phyloP scores from a whole-genome alignment of 2,329 filamentous ascomycete genomes.

The Ascochyta rabiei region DNA sequence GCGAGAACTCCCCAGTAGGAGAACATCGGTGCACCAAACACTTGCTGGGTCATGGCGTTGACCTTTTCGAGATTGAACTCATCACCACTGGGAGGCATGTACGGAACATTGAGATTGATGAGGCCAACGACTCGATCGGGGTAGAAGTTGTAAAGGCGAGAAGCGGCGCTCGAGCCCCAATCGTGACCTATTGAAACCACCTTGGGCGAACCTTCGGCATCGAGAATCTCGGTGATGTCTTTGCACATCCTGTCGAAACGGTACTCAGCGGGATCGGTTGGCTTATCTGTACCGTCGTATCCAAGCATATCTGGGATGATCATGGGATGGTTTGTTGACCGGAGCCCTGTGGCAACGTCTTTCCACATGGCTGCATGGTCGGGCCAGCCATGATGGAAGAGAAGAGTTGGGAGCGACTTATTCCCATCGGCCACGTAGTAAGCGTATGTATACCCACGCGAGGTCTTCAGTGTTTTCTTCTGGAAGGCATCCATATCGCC shows the following conservation, averaged over 20 bases:
- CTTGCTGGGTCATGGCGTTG: constrained; percentile 41
- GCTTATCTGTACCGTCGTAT: constrained; percentile 47
- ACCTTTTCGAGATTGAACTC: constrained; percentile 48
- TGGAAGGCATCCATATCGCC: constrained; percentile 34
- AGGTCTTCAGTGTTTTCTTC: constrained; percentile 36
- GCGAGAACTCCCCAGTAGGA: constrained; percentile 58
- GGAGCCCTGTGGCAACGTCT: constrained; percentile 49
- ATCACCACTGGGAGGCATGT: constrained; percentile 43
- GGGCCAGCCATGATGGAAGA: constrained; percentile 59
- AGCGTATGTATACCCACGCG: constrained; percentile 35
- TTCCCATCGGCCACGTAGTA: constrained; percentile 33
- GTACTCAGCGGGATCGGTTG: constrained; percentile 31
- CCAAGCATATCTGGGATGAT: constrained; percentile 49
- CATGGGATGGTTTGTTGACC: constrained; percentile 49
- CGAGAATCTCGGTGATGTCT: constrained; percentile 36
- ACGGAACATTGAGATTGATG: constrained; percentile 52
- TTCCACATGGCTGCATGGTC: constrained; percentile 55
- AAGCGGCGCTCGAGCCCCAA: constrained; percentile 53
- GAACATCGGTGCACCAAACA: constrained; percentile 47
- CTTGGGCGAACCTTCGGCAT: constrained; percentile 28
- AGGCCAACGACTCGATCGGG: constrained; percentile 52
- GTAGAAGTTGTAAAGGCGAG: constrained; percentile 52
- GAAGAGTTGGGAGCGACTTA: constrained; percentile 29
- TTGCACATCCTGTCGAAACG: constrained; percentile 29
- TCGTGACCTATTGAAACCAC: constrained; percentile 57